Evolutionary conservation across 371 early-diverging fungal species (phyloP), one percentile per base, ranked within the genome.

Genomic region (Umbelopsis sp.): DNA sequence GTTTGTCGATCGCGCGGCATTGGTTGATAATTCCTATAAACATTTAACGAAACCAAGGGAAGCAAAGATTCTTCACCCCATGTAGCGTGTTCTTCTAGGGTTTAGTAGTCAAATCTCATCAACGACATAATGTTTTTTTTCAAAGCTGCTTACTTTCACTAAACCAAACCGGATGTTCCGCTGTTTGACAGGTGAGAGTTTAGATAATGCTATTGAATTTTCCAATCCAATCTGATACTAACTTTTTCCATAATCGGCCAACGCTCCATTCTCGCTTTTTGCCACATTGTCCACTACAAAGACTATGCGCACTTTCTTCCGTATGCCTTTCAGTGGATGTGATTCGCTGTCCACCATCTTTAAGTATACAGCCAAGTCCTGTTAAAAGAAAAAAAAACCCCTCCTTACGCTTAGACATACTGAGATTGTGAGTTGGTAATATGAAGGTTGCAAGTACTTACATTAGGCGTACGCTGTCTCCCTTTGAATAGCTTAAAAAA

Each of bases 21-120:
- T 7, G 7, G 7, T 22, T 22, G 22, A 41, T 5, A 41, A 10
- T 12, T 12, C 2, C 41, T 12, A 41, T 41, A 10, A 0, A 41
- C 12, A 10, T 1, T 7, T 12, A 41, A 10, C 12, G 5, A 7
- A 41, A 5, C 12, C 12, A 41, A 41, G 12, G 41, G 41, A 41
- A 41, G 41, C 10, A 41, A 7, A 41, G 71, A 74, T 66, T 83
- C 86, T 63, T 85, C 86, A 32, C 87, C 86, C 86, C 86, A 87
- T 35, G 82, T 80, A 65, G 81, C 82, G 63, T 85, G 80, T 45
- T 80, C 81, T 75, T 70, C 70, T 65, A 69, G 12, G 70, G 69
- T 14, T 71, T 74, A 10, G 73, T 72, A 1, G 69, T 70, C 65
- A 67, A 11, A 70, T 53, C 68, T 72, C 67, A 44, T 68, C 69